phyloP scores from a whole-genome alignment of 129 eudicot genomes.

The Ambrosia trifida region DNA sequence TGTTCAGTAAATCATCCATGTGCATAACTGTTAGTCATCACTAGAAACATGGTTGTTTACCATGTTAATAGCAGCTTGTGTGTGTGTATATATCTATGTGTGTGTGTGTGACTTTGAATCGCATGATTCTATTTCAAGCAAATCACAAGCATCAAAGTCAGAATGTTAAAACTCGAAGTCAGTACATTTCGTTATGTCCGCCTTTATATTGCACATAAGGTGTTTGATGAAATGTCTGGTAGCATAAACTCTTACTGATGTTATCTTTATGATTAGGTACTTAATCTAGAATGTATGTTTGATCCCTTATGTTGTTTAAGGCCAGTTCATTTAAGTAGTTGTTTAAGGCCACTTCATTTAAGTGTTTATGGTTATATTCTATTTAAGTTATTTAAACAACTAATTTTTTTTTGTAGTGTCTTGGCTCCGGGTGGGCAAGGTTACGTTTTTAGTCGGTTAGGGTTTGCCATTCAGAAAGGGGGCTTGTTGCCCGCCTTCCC shows the following conservation, averaged over 20 bases:
- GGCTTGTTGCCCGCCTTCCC: no score
- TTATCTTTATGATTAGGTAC: neutral
- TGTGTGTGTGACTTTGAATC: constrained; percentile 1
- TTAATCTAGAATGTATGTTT: neutral
- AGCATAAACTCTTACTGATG: neutral
- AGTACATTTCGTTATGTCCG: neutral
- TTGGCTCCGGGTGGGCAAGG: no score
- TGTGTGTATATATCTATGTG: neutral
- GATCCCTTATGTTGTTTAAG: neutral
- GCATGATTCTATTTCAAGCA: constrained; percentile 13
- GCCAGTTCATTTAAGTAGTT: neutral
- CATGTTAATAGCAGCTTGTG: constrained; percentile 8
- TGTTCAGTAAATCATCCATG: neutral
- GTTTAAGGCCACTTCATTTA: no score
- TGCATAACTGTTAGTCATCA: neutral
- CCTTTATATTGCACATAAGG: constrained; percentile 9
- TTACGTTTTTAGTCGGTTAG: no score
- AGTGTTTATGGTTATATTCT: neutral
- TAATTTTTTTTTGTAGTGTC: no score
- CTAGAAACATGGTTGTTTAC: constrained; percentile 16
- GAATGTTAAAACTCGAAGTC: neutral
- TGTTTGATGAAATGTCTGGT: constrained; percentile 27
- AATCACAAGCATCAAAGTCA: neutral
- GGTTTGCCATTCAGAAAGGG: no score
- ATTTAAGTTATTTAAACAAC: constrained; percentile 1